Conservation (phyloP, 1,284 basidiomycete genomes). For the Sanguinoderma infundibulare region DNA sequence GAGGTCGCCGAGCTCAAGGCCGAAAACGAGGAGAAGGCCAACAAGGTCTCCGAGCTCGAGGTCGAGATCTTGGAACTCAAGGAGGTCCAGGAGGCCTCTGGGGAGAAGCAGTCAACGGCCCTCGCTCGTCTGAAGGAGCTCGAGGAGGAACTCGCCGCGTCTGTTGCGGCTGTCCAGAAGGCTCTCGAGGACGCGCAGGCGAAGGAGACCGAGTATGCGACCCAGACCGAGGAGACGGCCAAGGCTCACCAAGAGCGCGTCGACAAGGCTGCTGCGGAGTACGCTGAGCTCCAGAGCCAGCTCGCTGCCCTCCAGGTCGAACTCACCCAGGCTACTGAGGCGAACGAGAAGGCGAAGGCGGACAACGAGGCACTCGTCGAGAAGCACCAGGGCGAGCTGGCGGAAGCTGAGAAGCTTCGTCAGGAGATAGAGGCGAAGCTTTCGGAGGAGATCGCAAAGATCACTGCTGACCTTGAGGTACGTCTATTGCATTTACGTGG, state of each 20-base stretch:
- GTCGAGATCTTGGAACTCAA: slow-evolving; percentile 79
- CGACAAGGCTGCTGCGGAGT: slow-evolving; percentile 48
- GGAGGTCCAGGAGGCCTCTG: slow-evolving; percentile 67
- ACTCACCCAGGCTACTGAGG: slow-evolving; percentile 46
- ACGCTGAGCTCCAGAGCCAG: slow-evolving; percentile 48
- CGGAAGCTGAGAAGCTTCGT: slow-evolving; percentile 52
- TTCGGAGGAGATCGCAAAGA: slow-evolving; percentile 57
- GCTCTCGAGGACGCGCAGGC: slow-evolving; percentile 56
- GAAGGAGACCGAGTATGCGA: slow-evolving; percentile 52
- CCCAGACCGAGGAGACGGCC: slow-evolving; percentile 46
- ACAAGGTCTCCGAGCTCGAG: slow-evolving; percentile 80
- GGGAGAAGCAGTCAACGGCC: slow-evolving; percentile 58
- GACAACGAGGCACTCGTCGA: slow-evolving; percentile 49
- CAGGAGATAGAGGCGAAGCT: slow-evolving; percentile 58
- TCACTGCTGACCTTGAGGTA: slow-evolving; percentile 69
- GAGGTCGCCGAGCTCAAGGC: slow-evolving; percentile 60
- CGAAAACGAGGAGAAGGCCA: slow-evolving; percentile 77
- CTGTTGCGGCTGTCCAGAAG: slow-evolving; percentile 51
- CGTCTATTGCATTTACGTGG: slow-evolving; percentile 18
- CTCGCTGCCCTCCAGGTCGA: slow-evolving; percentile 52
- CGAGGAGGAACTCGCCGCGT: slow-evolving; percentile 54
- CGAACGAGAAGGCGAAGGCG: slow-evolving; percentile 53
- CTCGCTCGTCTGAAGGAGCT: slow-evolving; percentile 53
- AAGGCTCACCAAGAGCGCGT: slow-evolving; percentile 53
- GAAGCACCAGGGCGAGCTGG: slow-evolving; percentile 50